phyloP scores from a whole-genome alignment of 148 eudicot species.

The Rheum nobile region DNA sequence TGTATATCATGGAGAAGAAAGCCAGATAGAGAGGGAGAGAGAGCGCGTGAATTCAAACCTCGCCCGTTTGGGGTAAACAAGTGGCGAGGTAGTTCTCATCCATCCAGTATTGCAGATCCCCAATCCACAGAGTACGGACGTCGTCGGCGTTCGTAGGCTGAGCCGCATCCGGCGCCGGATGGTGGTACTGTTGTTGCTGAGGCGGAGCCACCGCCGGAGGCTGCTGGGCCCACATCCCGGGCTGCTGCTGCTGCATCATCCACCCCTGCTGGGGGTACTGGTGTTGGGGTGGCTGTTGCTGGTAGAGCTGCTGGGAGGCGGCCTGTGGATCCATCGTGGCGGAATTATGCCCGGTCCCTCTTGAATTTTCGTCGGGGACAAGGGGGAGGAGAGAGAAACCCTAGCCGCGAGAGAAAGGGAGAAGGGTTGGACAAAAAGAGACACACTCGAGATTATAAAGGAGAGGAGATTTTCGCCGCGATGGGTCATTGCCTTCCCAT shows the following conservation, averaged over 20 bases:
- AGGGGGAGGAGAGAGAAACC: neutral
- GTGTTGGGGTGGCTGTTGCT: conserved; percentile 21
- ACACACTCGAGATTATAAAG: no score
- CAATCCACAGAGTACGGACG: conserved; percentile 77
- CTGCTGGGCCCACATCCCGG: conserved; percentile 10
- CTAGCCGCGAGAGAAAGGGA: conserved; percentile 1
- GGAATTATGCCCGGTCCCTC: conserved; percentile 10
- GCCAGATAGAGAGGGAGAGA: neutral
- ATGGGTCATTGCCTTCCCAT: no score
- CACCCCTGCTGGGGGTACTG: conserved; percentile 27
- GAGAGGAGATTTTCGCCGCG: no score
- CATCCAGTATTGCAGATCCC: conserved; percentile 90
- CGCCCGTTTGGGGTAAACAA: conserved; percentile 57
- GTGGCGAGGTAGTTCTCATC: conserved; percentile 53
- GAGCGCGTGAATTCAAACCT: conserved; percentile 27
- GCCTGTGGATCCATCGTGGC: conserved; percentile 14
- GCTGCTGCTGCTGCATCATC: conserved; percentile 18
- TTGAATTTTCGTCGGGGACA: neutral
- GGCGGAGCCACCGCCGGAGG: conserved; percentile 11
- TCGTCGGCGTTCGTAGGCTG: conserved; percentile 43
- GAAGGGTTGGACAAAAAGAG: neutral
- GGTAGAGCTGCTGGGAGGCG: conserved; percentile 25
- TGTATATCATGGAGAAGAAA: neutral
- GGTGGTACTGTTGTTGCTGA: conserved; percentile 21
- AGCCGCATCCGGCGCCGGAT: conserved; percentile 14